Conservation (phyloP, 2,329 filamentous ascomycete genomes). For the Teratosphaeria destructans region DNA sequence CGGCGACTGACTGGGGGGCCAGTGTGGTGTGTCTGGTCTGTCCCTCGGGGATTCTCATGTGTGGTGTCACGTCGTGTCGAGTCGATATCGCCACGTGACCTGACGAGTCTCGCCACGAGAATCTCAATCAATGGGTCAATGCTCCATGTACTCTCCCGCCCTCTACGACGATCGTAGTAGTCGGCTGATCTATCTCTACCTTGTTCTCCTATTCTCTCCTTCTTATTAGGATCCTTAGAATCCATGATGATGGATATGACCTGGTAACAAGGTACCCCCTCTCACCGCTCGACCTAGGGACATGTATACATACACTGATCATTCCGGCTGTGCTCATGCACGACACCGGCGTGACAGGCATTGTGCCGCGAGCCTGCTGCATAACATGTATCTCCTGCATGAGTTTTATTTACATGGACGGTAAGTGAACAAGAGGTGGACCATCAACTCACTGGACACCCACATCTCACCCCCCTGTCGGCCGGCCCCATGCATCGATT, state of each 20-base stretch:
- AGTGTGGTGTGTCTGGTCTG: not conserved
- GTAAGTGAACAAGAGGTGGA: too few species aligned
- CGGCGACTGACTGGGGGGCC: not conserved
- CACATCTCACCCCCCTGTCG: not conserved
- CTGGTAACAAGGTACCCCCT: not conserved
- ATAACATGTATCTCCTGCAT: not conserved
- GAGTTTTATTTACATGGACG: too few species aligned
- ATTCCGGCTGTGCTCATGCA: not conserved
- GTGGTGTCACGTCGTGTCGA: not conserved
- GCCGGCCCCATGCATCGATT: constrained; percentile 1
- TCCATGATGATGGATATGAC: too few species aligned
- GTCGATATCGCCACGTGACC: not conserved
- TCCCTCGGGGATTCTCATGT: too few species aligned
- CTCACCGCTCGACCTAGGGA: not conserved
- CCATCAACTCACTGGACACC: not conserved
- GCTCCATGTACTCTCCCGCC: too few species aligned
- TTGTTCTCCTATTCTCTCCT: too few species aligned
- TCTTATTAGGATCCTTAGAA: too few species aligned
- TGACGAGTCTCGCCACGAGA: too few species aligned
- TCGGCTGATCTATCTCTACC: too few species aligned
- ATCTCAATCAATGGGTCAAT: too few species aligned
- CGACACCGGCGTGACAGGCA: not conserved
- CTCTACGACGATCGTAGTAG: too few species aligned
- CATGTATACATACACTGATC: not conserved
- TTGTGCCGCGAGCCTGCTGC: not conserved